Base-by-base conservation (phyloP, 352 stramenopile genomes). In the Thraustotheca clavata region DNA sequence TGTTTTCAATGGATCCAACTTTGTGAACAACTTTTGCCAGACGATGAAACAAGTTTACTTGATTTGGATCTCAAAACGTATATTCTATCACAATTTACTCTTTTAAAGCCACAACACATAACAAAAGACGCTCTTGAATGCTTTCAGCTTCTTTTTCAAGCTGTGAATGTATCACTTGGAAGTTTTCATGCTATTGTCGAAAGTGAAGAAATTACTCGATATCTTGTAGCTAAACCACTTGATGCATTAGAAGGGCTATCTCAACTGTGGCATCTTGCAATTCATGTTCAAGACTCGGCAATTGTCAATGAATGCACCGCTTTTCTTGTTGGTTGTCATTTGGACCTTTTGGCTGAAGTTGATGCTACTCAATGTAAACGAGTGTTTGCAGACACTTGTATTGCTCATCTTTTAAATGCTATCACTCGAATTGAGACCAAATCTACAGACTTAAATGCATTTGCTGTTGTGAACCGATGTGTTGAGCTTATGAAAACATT, bases 1-100 rank as follows among this genome's bases (percentile, higher is more conserved):
- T 88, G 74, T 49, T 91, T 91, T 39, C 75, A 88, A 27, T 91
- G 83, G 83, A 72, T 90, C 57, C 76, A 86, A 48, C 72, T 86
- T 2, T 91, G 79, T 35, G 74, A 16, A 20, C 55, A 59, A 2
- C 22, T 26, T 32, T 16, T 46, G 1, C 8, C 32, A 46, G 59
- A 54, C 2, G 29, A 32, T 8, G 52, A 67, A 4, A 34, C 41
- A 3, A 47, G 66, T 31, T 49, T 84, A 22, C 63, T 84, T 41
- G 62, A 71, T 3, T 33, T 65, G 0, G 36, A 55, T 0, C 70
- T 81, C 14, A 47, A 71, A 12, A 48, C 73, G 24, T 69, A 72
- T 67, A 24, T 85, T 39, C 16, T 87, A 41, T 63, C 59, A 2
- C 71, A 82, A 29, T 91, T 91, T 46, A 46, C 34, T 7, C 67